Evolutionary conservation across 257 asterid genomes (phyloP).

Genomic region (Capsicum chinense): DNA sequence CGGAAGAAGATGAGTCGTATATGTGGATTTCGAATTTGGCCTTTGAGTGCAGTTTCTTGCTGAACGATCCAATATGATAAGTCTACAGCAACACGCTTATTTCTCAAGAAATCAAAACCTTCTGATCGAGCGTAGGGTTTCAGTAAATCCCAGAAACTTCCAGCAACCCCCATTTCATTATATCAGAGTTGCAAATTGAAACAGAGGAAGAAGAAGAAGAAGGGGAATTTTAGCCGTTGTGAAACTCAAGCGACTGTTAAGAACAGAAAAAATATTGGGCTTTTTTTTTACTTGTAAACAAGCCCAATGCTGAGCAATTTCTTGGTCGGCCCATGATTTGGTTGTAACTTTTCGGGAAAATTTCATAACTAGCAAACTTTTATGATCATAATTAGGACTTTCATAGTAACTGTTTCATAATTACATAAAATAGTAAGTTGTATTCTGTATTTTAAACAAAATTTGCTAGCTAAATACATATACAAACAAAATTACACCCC

Average conservation of each 20-base stretch:
- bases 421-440: too few relatives aligned
- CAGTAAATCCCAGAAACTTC: constrained; percentile 94
- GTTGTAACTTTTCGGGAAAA: not conserved
- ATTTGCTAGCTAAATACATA: too few relatives aligned
- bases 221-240: constrained; percentile 24
- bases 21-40: constrained; percentile 68
- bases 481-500: too few relatives aligned
- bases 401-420: too few relatives aligned
- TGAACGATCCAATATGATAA: constrained; percentile 95
- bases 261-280: not conserved
- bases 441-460: too few relatives aligned
- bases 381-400: too few relatives aligned
- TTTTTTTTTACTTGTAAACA: not conserved
- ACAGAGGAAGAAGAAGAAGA: not conserved
- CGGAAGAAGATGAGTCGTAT: constrained; percentile 83
- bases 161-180: constrained; percentile 78
- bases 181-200: not conserved
- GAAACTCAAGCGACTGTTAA: not conserved
- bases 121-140: constrained; percentile 73
- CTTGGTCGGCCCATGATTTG: not conserved
- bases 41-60: constrained; percentile 87
- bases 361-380: too few relatives aligned
- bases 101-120: constrained; percentile 88
- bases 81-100: constrained; percentile 95
- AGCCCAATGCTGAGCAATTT: not conserved